Evolutionary conservation across 345 rosid species (phyloP).

Genomic region (Eucalyptus sp.): DNA sequence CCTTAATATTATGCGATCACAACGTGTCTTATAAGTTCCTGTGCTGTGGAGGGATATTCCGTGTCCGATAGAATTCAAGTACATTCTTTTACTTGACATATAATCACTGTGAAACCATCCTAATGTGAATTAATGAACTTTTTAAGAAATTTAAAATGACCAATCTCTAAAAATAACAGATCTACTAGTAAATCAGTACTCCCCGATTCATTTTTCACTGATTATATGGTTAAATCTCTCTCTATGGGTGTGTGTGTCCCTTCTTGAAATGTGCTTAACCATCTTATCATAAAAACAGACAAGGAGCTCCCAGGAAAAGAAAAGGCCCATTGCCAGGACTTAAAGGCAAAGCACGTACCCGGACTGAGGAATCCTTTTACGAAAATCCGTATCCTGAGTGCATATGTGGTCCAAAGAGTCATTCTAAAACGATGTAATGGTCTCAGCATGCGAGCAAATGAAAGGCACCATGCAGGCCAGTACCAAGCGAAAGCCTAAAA

Average conservation of each 20-base stretch:
- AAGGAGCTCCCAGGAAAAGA: conserved; percentile 78
- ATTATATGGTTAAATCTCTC: not conserved
- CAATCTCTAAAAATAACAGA: not conserved
- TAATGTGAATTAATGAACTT: not conserved
- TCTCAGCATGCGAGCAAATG: not conserved
- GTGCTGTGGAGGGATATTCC: not conserved
- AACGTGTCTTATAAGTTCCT: not conserved
- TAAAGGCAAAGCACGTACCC: conserved; percentile 68
- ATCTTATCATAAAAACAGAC: conserved; percentile 26
- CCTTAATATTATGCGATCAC: not conserved
- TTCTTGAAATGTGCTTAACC: not conserved
- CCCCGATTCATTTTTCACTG: not conserved
- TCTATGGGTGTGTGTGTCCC: not conserved
- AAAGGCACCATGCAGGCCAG: not conserved
- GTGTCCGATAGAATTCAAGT: not conserved
- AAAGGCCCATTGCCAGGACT: conserved; percentile 54
- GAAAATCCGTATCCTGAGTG: conserved; percentile 91
- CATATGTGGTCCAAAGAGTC: conserved; percentile 43
- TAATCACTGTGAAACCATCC: not conserved
- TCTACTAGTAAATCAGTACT: not conserved
- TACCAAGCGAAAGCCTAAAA: not conserved
- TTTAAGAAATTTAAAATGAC: not conserved
- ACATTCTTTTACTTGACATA: not conserved
- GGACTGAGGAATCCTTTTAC: conserved; percentile 87
- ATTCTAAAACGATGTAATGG: not conserved